These are phyloP conservation scores for Solanum sejunctum DNA, from an alignment of 257 asterid species.

Conservation along the genomic window DNA sequence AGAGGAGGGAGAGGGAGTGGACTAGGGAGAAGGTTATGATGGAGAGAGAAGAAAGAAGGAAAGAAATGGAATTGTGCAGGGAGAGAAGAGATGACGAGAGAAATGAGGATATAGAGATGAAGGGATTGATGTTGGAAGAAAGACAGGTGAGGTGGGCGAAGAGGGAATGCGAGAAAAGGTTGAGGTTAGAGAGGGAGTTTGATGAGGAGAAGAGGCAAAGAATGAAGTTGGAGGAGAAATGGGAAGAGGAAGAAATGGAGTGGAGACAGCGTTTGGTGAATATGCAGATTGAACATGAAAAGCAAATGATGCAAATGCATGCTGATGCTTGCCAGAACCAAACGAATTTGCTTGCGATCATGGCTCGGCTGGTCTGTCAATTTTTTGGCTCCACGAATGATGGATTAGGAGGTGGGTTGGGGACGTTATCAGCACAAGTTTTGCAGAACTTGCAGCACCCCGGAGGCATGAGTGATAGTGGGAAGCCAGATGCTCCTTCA, in stretches of 20 bases:
- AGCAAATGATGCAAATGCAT: constrained; percentile 88
- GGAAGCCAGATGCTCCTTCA: constrained; percentile 54
- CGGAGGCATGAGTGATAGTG: constrained; percentile 49
- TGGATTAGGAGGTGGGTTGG: constrained; percentile 53
- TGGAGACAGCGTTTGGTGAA: constrained; percentile 80
- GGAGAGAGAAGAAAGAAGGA: constrained; percentile 24
- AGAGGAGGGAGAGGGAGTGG: constrained; percentile 69
- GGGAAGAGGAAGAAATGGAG: constrained; percentile 78
- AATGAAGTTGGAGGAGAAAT: constrained; percentile 68
- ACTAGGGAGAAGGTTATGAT: constrained; percentile 24
- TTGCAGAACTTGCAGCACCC: constrained; percentile 75
- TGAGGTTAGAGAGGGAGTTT: constrained; percentile 44
- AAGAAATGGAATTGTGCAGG: constrained; percentile 21
- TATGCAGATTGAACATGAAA: constrained; percentile 87
- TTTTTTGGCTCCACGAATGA: constrained; percentile 63
- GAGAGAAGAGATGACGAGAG: constrained; percentile 28
- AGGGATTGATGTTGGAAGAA: constrained; percentile 46
- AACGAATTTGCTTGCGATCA: constrained; percentile 57
- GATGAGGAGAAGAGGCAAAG: constrained; percentile 59
- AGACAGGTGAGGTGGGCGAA: constrained; percentile 39
- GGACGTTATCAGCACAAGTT: constrained; percentile 56
- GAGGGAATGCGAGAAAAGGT: constrained; percentile 52
- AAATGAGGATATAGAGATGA: constrained; percentile 27
- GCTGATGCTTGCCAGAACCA: constrained; percentile 88
- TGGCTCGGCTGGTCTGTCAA: constrained; percentile 63